Conservation (phyloP, 345 rosid species). For the Lepidium sativum region DNA sequence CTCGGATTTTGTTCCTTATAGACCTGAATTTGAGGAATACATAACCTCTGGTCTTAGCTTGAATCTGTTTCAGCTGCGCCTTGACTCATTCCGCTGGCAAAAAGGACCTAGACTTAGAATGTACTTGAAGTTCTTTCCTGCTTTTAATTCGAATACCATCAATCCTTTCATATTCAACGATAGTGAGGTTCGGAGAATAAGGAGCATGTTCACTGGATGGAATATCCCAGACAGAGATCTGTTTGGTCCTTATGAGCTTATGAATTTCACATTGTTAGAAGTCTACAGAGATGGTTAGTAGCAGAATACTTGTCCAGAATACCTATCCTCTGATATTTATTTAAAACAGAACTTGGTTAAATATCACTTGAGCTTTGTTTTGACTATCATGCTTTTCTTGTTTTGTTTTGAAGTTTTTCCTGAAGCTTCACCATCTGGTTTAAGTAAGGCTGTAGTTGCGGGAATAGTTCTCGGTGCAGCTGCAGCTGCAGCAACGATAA, state of each 20-base stretch:
- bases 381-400: neutral
- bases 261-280: slow-evolving; percentile 49
- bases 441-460: slow-evolving; percentile 54
- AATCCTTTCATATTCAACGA: slow-evolving; percentile 40
- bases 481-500: slow-evolving; percentile 59
- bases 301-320: slow-evolving; percentile 10
- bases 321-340: slow-evolving; percentile 1
- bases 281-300: slow-evolving; percentile 63
- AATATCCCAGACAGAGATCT: slow-evolving; percentile 46
- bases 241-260: slow-evolving; percentile 92
- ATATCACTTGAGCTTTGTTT: neutral
- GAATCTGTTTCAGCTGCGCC: slow-evolving; percentile 44
- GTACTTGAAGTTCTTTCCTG: slow-evolving; percentile 66
- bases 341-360: neutral
- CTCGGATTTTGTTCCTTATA: slow-evolving; percentile 47
- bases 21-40: slow-evolving; percentile 36
- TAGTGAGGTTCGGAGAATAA: slow-evolving; percentile 60
- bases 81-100: slow-evolving; percentile 44
- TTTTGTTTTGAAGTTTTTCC: slow-evolving; percentile 31
- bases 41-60: slow-evolving; percentile 49
- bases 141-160: slow-evolving; percentile 22
- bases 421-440: slow-evolving; percentile 25
- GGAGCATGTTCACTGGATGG: slow-evolving; percentile 70
- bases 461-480: slow-evolving; percentile 63
- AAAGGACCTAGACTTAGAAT: slow-evolving; percentile 77